phyloP scores from a whole-genome alignment of 306 rosid genomes.

The Rosa persica region DNA sequence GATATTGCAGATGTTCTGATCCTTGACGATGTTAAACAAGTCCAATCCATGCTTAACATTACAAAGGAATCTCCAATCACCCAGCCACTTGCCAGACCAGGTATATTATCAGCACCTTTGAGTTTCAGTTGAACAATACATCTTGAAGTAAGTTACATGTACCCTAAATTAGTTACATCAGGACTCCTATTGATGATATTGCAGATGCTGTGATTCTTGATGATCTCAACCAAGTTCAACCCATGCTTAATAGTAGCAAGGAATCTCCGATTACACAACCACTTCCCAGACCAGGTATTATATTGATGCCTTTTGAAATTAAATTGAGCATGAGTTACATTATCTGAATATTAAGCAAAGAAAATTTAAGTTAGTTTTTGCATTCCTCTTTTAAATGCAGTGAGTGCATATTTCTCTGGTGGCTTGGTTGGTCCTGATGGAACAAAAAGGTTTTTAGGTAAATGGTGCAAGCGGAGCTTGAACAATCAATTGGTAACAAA shows the following conservation, averaged over 20 bases:
- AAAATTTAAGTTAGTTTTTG: background rate
- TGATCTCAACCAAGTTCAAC: background rate
- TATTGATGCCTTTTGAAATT: background rate
- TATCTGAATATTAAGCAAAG: background rate
- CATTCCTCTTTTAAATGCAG: conserved; percentile 36
- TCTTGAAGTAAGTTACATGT: conserved; percentile 5
- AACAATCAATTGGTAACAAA: conserved; percentile 24
- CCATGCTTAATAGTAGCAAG: background rate
- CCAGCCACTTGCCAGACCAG: conserved; percentile 51
- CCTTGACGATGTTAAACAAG: conserved; percentile 37
- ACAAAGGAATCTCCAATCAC: conserved; percentile 50
- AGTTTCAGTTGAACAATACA: conserved; percentile 13
- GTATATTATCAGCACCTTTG: conserved; percentile 35
- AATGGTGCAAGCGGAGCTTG: conserved; percentile 82
- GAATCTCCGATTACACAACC: background rate
- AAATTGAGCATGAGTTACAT: background rate
- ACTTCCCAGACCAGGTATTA: background rate
- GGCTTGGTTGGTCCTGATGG: conserved; percentile 94
- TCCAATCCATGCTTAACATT: conserved; percentile 54
- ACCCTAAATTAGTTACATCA: background rate
- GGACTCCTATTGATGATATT: background rate
- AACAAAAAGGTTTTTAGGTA: conserved; percentile 67
- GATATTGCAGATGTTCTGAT: conserved; percentile 48
- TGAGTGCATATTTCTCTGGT: conserved; percentile 65
- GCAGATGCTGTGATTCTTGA: background rate